Percentiles rank a stretch among this genome's conserved stretches.
phyloP scores from a whole-genome alignment of 805 yeast species.

The Ogataea philodendri region DNA sequence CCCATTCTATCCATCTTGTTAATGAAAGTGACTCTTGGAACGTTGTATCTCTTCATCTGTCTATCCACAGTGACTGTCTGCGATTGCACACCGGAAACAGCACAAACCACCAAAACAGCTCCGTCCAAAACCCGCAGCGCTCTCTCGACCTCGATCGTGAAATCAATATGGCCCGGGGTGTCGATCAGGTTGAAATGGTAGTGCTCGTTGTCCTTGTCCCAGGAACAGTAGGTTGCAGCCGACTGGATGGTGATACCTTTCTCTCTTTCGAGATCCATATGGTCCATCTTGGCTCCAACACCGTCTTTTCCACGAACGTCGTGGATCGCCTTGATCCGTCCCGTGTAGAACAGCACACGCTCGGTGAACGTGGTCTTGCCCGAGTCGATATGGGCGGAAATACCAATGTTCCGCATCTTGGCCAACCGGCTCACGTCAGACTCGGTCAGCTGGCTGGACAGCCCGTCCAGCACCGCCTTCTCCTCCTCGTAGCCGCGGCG shows the following conservation, averaged over 20 bases:
- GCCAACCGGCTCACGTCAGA: constrained; percentile 51
- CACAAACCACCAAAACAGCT: constrained; percentile 97
- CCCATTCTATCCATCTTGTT: constrained; percentile 99
- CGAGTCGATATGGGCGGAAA: constrained; percentile 96
- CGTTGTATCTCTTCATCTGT: constrained; percentile 97
- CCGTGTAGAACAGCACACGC: constrained; percentile 93
- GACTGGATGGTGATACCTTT: constrained; percentile 98
- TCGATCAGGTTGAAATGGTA: constrained; percentile 94
- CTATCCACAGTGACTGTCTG: constrained; percentile 98
- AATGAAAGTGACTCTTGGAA: constrained; percentile 93
- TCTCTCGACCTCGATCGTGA: constrained; percentile 97
- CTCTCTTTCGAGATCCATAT: constrained; percentile 97
- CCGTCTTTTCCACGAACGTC: constrained; percentile 96
- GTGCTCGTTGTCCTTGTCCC: constrained; percentile 70
- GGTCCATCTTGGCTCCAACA: constrained; percentile 99
- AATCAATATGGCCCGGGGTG: constrained; percentile 98
- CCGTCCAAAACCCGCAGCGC: constrained; percentile 98
- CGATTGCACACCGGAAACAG: constrained; percentile 97
- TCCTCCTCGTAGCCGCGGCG: constrained; percentile 64
- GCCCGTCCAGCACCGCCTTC: constrained; percentile 61
- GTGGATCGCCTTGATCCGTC: constrained; percentile 94
- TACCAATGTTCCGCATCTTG: constrained; percentile 88
- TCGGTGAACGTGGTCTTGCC: constrained; percentile 98
- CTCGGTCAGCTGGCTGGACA: constrained; percentile 47
- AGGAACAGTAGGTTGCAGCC: constrained; percentile 97